Evolutionary conservation across 495 filamentous ascomycete genomes (phyloP).

Genomic region (Podospora pseudopauciseta): DNA sequence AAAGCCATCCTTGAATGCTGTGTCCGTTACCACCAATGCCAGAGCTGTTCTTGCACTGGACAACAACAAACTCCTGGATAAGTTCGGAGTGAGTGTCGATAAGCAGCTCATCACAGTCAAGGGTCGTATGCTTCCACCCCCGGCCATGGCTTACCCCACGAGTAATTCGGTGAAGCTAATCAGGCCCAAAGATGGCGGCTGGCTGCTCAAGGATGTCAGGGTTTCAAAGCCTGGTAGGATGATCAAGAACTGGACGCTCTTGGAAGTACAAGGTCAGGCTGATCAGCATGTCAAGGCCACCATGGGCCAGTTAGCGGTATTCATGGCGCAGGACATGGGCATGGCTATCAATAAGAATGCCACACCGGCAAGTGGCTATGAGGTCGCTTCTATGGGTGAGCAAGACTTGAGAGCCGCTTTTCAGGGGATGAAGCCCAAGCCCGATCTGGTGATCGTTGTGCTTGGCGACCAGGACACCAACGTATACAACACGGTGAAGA

Average conservation of each 20-base stretch:
- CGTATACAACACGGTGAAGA: conserved; percentile 68
- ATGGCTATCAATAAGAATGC: conserved; percentile 26
- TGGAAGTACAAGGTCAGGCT: conserved; percentile 5
- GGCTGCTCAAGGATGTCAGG: conserved; percentile 37
- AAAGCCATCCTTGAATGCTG: conserved; percentile 59
- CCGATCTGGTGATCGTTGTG: conserved; percentile 59
- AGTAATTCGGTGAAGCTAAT: conserved; percentile 10
- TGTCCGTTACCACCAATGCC: conserved; percentile 58
- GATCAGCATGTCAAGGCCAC: conserved; percentile 24
- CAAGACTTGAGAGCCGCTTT: conserved; percentile 18
- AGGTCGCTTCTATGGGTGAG: background rate
- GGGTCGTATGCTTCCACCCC: conserved; percentile 58
- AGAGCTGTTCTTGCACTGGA: conserved; percentile 39
- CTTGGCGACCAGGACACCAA: conserved; percentile 48
- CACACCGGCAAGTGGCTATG: background rate
- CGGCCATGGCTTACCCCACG: conserved; percentile 51
- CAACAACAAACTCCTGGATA: conserved; percentile 29
- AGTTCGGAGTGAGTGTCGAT: conserved; percentile 55
- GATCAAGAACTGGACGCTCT: conserved; percentile 38
- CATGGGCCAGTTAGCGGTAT: conserved; percentile 31
- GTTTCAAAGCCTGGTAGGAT: conserved; percentile 29
- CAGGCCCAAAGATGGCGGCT: conserved; percentile 29
- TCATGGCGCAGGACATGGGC: conserved; percentile 31
- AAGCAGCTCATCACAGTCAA: conserved; percentile 59
- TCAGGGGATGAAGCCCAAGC: conserved; percentile 7